Base-by-base conservation (phyloP, 345 rosid species). In the Citrus trifoliata region DNA sequence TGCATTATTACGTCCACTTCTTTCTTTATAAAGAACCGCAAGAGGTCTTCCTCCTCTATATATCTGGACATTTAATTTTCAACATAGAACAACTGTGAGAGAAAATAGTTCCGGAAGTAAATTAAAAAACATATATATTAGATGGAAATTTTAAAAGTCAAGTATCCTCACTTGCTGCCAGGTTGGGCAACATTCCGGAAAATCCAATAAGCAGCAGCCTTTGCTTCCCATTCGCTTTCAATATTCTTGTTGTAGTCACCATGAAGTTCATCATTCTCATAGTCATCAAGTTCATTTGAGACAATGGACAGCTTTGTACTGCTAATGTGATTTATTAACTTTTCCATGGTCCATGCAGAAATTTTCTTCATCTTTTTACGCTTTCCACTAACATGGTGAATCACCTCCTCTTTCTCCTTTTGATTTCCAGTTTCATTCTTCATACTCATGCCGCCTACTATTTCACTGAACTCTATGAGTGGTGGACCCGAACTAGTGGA, bases 261-360 rank as follows among this genome's bases (percentile, higher is more conserved):
- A 40, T 14, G 14, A 10, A 40, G 13, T 2, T 0, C 48, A 40
- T 10, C 48, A 40, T 10, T 10, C 81, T 80, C 83, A 16, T 68
- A 71, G 19, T 87, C 90, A 53, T 89, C 92, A 16, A 85, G 87
- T 33, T 81, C 85, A 71, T 18, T 28, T 89, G 87, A 22, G 13
- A 40, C 3, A 89, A 86, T 19, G 83, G 87, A 85, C 71, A 86
- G 79, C 32, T 87, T 82, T 0, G 90, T 85, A 53, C 87, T 86
- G 2, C 77, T 83, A 6, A 91, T 82, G 60, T 86, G 89, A 73
- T 84, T 73, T 35, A 88, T 78, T 78, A 91, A 84, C 19, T 87
- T 92, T 85, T 84, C 87, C 92, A 91, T 88, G 33, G 93, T 90
- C 93, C 95, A 91, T 75, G 95, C 93, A 40, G 93, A 90, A 73